Base-by-base conservation (phyloP, 2,329 filamentous ascomycete species). In the Phymatotrichopsis omnivora region DNA sequence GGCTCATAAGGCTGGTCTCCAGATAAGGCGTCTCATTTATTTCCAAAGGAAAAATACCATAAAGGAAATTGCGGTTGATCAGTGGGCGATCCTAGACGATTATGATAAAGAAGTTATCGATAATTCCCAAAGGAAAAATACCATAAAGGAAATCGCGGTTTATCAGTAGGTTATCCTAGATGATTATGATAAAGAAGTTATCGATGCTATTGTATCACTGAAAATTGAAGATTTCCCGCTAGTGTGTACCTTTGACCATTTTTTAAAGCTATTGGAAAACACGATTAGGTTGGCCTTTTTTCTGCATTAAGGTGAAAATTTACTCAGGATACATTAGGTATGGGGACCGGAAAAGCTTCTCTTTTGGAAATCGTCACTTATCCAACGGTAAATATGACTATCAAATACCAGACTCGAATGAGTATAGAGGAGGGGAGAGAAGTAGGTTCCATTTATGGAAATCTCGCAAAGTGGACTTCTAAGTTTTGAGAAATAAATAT, bases 191-290 rank as follows among this genome's bases (percentile, higher is more conserved):
- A 34, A 22, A 16, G 44, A 50, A 23, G 45, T 48, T 11, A 53
- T 36, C 1, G 47, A 45, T 16, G 53, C 52, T 5, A 39, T 61
- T 16, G 47, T 56, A 12, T 45, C 49, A 19, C 31, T 60, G 7
- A 46, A 39, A 16, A 45, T 57, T 41, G 44, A 52, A 5, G 41
- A 58, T 19, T 62, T 61, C 8, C 60, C 60, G 2, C 43, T 62
- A 8, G 50, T 62, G 6, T 61, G 59, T 37, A 62, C 60, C 4
- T 62, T 59, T 16, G 58, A 59, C 10, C 40, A 53, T 4, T 59
- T 61, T 25, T 32, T 62, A 27, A 42, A 34, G 19, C 27, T 61
- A n/a, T 30, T 52, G 7, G 46, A 47, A 32, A 51, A 52, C 37
- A 54, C 49, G 11, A 23, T 47, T 10, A 42, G 28, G 49, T 46